Evolutionary conservation across 805 yeast genomes (phyloP).

Genomic region (Jamesozyma spencerorum): DNA sequence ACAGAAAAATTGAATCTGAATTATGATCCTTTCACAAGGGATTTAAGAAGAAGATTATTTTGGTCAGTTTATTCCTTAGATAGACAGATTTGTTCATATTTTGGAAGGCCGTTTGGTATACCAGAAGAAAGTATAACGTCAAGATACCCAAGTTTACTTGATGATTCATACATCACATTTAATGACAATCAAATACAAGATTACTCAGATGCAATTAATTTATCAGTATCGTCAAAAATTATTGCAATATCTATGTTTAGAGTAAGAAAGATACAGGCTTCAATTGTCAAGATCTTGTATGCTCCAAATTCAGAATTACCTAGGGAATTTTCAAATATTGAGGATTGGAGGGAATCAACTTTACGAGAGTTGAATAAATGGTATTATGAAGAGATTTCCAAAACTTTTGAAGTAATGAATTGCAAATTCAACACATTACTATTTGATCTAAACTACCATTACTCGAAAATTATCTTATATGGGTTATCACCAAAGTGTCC

Average conservation of each 20-base stretch:
- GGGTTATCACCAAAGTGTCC: constrained; percentile 70
- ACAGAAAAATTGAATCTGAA: constrained; percentile 42
- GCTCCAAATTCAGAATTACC: constrained; percentile 63
- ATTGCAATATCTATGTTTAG: constrained; percentile 60
- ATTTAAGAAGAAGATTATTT: constrained; percentile 64
- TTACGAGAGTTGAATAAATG: constrained; percentile 49
- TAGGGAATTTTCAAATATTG: constrained; percentile 41
- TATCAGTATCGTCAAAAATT: constrained; percentile 54
- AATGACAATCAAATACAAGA: constrained; percentile 32
- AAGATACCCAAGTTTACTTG: constrained; percentile 62
- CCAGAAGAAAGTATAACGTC: constrained; percentile 73
- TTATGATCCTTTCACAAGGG: constrained; percentile 49
- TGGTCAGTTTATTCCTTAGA: constrained; percentile 89
- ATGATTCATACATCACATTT: constrained; percentile 53
- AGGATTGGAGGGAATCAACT: constrained; percentile 56
- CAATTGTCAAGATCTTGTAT: constrained; percentile 62
- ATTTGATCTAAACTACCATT: constrained; percentile 68
- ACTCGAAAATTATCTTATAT: constrained; percentile 59
- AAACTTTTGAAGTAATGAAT: constrained; percentile 49
- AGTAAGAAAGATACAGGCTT: constrained; percentile 68
- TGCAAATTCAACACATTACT: constrained; percentile 65
- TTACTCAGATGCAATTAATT: constrained; percentile 31
- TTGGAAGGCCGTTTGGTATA: constrained; percentile 82
- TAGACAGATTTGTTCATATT: constrained; percentile 74
- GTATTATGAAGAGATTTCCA: constrained; percentile 47